A percentile compares a stretch with the other conserved stretches of the same genome.
Evolutionary conservation across 257 asterid genomes (phyloP).

Genomic region (Gentiana straminea): DNA sequence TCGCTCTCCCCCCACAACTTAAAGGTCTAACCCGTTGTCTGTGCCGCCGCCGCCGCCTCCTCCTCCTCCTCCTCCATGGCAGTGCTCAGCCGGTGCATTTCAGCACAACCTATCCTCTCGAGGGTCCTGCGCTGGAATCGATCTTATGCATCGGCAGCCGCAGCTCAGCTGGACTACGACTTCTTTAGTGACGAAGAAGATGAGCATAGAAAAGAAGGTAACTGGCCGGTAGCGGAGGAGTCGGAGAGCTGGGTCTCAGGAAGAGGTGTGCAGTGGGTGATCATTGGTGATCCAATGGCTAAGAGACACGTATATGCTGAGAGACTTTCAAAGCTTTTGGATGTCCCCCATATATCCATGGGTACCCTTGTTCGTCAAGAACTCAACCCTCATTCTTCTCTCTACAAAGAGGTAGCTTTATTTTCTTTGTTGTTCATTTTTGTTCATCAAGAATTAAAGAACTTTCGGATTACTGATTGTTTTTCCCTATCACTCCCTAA

Average conservation of each 20-base stretch:
- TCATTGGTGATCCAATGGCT: constrained; percentile 78
- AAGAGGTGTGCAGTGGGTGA: constrained; percentile 89
- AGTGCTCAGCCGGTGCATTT: constrained; percentile 39
- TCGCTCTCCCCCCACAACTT: constrained; percentile 5
- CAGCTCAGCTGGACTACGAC: constrained; percentile 54
- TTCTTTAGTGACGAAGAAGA: constrained; percentile 20
- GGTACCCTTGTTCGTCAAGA: constrained; percentile 80
- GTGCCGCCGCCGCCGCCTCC: background rate
- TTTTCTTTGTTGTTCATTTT: background rate
- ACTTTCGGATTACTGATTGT: background rate
- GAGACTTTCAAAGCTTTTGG: constrained; percentile 65
- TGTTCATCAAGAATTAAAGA: background rate
- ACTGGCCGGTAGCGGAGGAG: constrained; percentile 23
- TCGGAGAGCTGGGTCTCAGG: constrained; percentile 45
- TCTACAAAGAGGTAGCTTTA: constrained; percentile 44
- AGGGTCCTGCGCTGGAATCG: constrained; percentile 16
- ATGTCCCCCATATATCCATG: constrained; percentile 87
- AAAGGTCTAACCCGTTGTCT: constrained; percentile 4
- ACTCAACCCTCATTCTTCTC: constrained; percentile 66
- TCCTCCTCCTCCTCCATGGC: constrained; percentile 34
- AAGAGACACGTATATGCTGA: constrained; percentile 72
- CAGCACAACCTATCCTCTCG: constrained; percentile 27
- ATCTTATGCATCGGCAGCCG: constrained; percentile 58
- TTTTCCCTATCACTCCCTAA: too few species aligned
- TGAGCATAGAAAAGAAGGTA: constrained; percentile 11